These are phyloP conservation scores for Chamaecrista fasciculata DNA, from an alignment of 306 rosid species.

Conservation along the genomic window DNA sequence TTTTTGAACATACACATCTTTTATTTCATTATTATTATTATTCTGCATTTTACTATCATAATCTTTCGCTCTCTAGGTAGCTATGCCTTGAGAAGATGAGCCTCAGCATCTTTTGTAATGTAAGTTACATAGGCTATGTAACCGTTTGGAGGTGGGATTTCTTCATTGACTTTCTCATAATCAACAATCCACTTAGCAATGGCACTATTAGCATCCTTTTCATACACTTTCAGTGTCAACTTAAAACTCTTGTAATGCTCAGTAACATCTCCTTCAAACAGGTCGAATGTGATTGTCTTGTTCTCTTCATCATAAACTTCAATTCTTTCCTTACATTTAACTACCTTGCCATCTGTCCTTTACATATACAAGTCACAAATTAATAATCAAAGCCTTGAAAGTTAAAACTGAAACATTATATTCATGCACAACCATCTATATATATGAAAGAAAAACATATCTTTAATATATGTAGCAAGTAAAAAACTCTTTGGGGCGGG, in stretches of 20 bases:
- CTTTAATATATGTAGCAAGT: too few relatives aligned
- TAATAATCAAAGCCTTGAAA: too few relatives aligned
- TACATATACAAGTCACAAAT: not conserved
- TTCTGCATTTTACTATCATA: too few relatives aligned
- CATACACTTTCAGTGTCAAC: not conserved
- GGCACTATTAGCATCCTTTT: not conserved
- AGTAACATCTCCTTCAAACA: not conserved
- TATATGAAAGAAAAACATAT: too few relatives aligned
- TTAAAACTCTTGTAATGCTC: not conserved
- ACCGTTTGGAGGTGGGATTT: not conserved
- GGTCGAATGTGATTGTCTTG: not conserved
- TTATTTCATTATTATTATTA: too few relatives aligned
- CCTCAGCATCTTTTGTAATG: not conserved
- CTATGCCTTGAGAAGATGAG: not conserved
- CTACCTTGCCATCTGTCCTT: not conserved
- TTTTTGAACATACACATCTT: too few relatives aligned
- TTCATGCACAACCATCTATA: too few relatives aligned
- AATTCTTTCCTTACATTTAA: not conserved
- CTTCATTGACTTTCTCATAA: constrained; percentile 15
- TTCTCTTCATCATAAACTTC: not conserved
- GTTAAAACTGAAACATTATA: too few relatives aligned
- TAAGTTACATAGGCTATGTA: not conserved
- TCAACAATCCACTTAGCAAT: not conserved
- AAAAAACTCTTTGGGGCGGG: too few relatives aligned
- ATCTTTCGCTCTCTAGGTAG: too few relatives aligned